Conservation (phyloP, 352 stramenopile species). For the Phytophthora sojae region DNA sequence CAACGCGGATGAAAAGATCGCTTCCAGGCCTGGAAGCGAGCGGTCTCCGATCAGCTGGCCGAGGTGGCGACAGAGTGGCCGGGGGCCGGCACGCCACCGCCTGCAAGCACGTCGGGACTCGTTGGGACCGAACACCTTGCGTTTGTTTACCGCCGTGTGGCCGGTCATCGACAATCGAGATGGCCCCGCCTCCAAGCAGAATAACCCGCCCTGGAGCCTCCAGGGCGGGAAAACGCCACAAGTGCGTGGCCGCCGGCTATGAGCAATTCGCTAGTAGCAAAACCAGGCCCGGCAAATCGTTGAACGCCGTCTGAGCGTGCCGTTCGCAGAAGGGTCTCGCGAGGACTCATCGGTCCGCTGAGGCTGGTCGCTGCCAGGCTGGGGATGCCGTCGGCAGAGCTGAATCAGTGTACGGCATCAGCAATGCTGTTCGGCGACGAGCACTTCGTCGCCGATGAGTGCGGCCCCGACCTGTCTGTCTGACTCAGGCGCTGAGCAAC, state of each 20-base stretch:
- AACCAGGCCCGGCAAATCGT: constrained; percentile 14
- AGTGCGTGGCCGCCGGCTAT: too few species aligned
- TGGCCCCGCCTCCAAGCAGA: neutral
- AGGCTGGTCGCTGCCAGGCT: neutral
- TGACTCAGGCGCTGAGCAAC: neutral
- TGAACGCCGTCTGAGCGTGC: constrained; percentile 9
- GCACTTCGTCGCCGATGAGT: too few species aligned
- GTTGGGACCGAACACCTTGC: too few species aligned
- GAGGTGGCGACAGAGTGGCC: constrained; percentile 1
- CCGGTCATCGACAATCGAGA: too few species aligned
- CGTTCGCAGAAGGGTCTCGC: constrained; percentile 7
- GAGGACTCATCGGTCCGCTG: constrained; percentile 8
- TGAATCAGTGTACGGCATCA: neutral
- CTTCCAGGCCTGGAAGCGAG: neutral
- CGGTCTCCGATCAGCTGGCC: constrained; percentile 1
- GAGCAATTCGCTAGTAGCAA: constrained; percentile 21
- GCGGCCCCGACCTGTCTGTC: constrained; percentile 18
- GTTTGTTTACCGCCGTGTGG: too few species aligned
- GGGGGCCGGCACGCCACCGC: neutral
- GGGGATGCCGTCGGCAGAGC: too few species aligned
- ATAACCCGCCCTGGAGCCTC: neutral
- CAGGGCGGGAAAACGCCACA: too few species aligned
- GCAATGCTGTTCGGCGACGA: constrained; percentile 2
- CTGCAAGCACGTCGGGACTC: too few species aligned
- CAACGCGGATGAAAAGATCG: neutral